phyloP scores from a whole-genome alignment of 2,329 filamentous ascomycete genomes.

The Hypoxylon sp. region DNA sequence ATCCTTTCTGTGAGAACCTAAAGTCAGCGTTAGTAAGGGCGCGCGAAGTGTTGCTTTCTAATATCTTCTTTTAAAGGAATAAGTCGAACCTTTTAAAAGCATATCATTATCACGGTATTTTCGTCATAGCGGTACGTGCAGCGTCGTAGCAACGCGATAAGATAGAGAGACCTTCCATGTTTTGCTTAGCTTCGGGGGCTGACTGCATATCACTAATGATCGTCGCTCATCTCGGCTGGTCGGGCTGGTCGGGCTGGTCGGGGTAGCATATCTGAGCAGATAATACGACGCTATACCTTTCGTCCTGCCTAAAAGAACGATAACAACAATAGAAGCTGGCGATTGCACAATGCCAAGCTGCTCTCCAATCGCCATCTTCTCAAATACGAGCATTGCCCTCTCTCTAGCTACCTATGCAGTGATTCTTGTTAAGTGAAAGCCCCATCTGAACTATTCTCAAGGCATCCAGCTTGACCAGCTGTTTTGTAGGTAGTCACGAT shows the following conservation, averaged over 20 bases:
- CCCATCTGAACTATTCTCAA: constrained; percentile 9
- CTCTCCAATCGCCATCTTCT: constrained; percentile 23
- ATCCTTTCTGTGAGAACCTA: too few species aligned
- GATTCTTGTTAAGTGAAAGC: constrained; percentile 12
- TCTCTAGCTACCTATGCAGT: constrained; percentile 17
- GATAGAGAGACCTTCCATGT: constrained; percentile 47
- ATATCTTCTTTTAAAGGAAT: too few species aligned
- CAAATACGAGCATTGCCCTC: constrained; percentile 28
- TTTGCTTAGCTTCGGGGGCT: constrained; percentile 40
- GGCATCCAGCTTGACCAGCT: constrained; percentile 11
- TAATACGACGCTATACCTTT: constrained; percentile 36
- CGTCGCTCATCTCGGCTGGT: constrained; percentile 38
- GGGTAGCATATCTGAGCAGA: constrained; percentile 25
- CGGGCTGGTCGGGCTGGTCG: constrained; percentile 20
- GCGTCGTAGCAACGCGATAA: constrained; percentile 3
- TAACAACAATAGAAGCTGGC: constrained; percentile 26
- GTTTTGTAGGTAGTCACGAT: constrained; percentile 28
- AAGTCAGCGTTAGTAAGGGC: too few species aligned
- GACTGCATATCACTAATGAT: constrained; percentile 37
- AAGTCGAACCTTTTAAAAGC: not conserved
- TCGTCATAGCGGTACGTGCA: not conserved
- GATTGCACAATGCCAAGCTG: constrained; percentile 43
- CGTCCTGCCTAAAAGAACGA: constrained; percentile 44
- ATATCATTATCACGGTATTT: not conserved
- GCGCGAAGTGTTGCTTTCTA: too few species aligned